Percentiles rank a stretch among this genome's conserved stretches.
Evolutionary conservation across 2,329 filamentous ascomycete species (phyloP).

Genomic region (Lanzia echinophila): DNA sequence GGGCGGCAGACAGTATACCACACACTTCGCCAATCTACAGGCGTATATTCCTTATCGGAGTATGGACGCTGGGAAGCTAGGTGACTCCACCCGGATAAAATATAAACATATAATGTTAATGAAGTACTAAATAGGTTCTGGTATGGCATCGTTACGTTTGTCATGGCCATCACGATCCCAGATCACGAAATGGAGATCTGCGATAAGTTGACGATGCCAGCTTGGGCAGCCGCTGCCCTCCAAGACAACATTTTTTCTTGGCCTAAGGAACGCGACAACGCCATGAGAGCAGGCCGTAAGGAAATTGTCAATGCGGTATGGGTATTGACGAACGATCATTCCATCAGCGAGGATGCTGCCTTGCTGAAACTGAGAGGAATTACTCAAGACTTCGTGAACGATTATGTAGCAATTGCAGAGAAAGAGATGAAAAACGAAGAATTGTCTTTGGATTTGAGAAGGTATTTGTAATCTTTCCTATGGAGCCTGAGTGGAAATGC

Average conservation of each 20-base stretch:
- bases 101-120: background rate
- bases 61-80: constrained; percentile 29
- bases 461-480: background rate
- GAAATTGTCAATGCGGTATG: background rate
- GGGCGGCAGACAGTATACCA: constrained; percentile 6
- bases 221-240: background rate
- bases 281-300: background rate
- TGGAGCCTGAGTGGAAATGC: background rate
- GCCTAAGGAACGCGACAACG: background rate
- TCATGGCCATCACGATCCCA: constrained; percentile 33
- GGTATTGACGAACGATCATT: background rate
- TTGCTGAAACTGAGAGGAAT: no score
- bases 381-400: no score
- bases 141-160: constrained; percentile 34
- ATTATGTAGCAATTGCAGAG: no score
- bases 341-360: no score
- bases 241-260: background rate
- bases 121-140: background rate
- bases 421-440: background rate
- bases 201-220: constrained; percentile 20
- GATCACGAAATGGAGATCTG: constrained; percentile 30
- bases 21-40: constrained; percentile 21
- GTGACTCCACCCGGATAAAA: no score
- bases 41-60: constrained; percentile 28
- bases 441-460: background rate